A percentile compares a stretch with the other conserved stretches of the same genome.
These are phyloP conservation scores for Monocercomonoides exilis DNA, from an alignment of 78 protist genomes.

Conservation along the genomic window DNA sequence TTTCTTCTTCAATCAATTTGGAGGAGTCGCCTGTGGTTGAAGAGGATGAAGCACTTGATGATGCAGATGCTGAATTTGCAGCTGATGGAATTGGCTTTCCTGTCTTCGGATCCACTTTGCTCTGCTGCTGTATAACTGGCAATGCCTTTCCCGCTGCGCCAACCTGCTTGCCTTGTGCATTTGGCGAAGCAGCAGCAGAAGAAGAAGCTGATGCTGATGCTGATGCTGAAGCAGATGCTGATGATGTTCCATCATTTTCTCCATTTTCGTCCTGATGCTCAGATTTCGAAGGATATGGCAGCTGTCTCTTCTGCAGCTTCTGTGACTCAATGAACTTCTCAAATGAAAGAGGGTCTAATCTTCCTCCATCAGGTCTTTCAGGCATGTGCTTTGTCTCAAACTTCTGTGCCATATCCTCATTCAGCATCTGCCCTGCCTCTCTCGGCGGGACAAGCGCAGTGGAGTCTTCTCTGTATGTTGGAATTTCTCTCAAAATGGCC, in stretches of 20 bases:
- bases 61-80: too few species aligned
- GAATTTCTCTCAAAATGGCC: slow-evolving; percentile 1
- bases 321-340: too few species aligned
- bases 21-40: too few species aligned
- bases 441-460: slow-evolving; percentile 23
- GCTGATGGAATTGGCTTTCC: background rate
- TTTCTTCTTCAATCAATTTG: background rate
- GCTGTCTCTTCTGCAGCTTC: too few species aligned
- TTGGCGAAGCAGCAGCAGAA: background rate
- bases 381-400: background rate
- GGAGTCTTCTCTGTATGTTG: background rate
- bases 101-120: background rate
- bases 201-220: background rate
- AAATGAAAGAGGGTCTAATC: background rate
- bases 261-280: background rate
- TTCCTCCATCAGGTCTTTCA: background rate
- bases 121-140: background rate
- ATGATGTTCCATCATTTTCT: background rate
- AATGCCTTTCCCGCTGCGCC: background rate
- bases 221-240: background rate
- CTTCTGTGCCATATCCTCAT: background rate
- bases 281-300: background rate
- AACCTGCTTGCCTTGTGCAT: too few species aligned
- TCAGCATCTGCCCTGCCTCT: slow-evolving; percentile 26
- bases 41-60: too few species aligned